Conservation (phyloP, 2,329 filamentous ascomycete genomes). For the Botrytis porri region DNA sequence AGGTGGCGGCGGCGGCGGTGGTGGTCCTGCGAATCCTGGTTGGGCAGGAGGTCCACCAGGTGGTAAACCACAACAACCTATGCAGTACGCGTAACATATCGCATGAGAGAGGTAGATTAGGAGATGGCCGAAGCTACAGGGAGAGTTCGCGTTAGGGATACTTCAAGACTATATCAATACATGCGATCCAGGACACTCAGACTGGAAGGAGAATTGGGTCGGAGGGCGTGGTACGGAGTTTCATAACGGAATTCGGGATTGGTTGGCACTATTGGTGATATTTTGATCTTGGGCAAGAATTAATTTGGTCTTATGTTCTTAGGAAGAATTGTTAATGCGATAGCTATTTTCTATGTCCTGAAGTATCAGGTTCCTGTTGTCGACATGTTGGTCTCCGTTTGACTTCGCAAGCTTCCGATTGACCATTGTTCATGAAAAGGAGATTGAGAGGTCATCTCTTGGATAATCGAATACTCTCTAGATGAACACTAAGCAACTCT, state of each 20-base stretch:
- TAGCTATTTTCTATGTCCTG: not conserved
- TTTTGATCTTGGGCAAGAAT: not conserved
- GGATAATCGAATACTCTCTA: not conserved
- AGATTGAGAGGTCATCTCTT: not conserved
- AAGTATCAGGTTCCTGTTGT: conserved; percentile 11
- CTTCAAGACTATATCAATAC: not conserved
- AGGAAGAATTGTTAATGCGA: not conserved
- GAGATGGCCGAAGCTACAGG: too few species aligned
- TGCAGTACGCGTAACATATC: conserved; percentile 34
- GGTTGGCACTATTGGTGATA: not conserved
- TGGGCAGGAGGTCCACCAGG: conserved; percentile 32
- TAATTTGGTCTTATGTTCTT: not conserved
- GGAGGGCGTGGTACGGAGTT: not conserved
- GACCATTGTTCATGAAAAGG: not conserved
- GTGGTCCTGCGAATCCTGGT: conserved; percentile 26
- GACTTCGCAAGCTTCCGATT: not conserved
- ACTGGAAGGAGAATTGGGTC: not conserved
- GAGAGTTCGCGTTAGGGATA: not conserved
- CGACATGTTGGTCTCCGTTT: not conserved
- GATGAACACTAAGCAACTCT: not conserved
- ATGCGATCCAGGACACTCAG: not conserved
- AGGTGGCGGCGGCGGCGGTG: conserved; percentile 15
- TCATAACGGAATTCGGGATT: not conserved
- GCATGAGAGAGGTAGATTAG: not conserved
- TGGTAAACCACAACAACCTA: conserved; percentile 33